Base-by-base conservation (phyloP, 2,329 filamentous ascomycete genomes). In the Alternaria hordeiaustralica region DNA sequence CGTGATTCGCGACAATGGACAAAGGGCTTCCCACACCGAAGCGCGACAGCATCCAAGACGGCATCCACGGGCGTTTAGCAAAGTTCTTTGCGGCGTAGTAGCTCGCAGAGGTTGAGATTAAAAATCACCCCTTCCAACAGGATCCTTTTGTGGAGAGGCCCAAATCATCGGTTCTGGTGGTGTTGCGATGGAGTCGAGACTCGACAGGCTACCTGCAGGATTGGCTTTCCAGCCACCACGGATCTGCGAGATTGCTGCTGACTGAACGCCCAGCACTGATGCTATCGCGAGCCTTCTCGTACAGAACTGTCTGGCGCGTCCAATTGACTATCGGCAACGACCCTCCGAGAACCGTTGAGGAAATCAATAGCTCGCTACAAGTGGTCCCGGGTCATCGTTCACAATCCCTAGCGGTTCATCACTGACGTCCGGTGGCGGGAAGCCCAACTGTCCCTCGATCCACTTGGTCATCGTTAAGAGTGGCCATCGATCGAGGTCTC, bases 1-100 rank as follows among this genome's bases (percentile, higher is more conserved):
- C 44, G 28, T 68, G 67, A 75, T 73, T 73, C 68, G 71, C 58
- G 57, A 51, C 26, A 41, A 25, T 9, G 41, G 25, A 20, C 50
- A 45, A 66, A 55, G 57, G 33, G 49, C 45, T 58, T 60, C 33
- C 56, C 62, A 60, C 65, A 50, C 47, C 51, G 65, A 55, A 51
- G 61, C 57, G 50, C 53, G 57, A 55, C 51, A 23, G 18, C 28
- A 25, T 43, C 51, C 20, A 53, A 26, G 54, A 55, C 26, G 57
- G 50, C n/a, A 36, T 26, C 21, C 6, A 43, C 28, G 36, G 46
- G 51, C 61, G 61, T 41, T 26, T 63, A 63, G n/a, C 23, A 54
- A 30, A 62, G 21, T 43, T 47, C 45, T 41, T 47, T 62, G 41
- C 60, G 55, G 60, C 30, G 55, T 36, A 57, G 55, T 53, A 46